These are phyloP conservation scores for Cercospora sp. DNA, from an alignment of 2,329 filamentous ascomycete species.

Conservation along the genomic window DNA sequence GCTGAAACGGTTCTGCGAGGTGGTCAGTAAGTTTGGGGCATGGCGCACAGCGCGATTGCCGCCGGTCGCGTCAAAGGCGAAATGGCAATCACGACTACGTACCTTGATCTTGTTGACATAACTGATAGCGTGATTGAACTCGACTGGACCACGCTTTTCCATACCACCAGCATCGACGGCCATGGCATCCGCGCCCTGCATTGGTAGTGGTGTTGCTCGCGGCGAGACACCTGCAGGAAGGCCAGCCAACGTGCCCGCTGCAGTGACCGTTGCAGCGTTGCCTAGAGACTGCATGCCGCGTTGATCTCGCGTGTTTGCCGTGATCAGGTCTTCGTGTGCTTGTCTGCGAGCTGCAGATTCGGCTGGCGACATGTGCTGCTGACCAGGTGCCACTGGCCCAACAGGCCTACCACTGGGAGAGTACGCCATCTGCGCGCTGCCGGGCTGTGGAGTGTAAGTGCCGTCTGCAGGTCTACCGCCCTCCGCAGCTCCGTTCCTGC, in stretches of 20 bases:
- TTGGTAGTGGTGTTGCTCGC: conserved; percentile 52
- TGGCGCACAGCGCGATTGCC: not conserved
- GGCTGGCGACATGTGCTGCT: conserved; percentile 33
- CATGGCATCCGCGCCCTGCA: conserved; percentile 57
- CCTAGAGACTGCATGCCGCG: conserved; percentile 65
- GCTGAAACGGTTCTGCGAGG: conserved; percentile 82
- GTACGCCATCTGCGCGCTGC: conserved; percentile 42
- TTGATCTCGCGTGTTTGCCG: conserved; percentile 62
- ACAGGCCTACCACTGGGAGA: conserved; percentile 48
- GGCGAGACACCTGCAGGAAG: conserved; percentile 54
- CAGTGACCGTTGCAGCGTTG: conserved; percentile 57
- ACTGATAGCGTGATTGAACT: conserved; percentile 98
- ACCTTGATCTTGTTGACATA: conserved; percentile 99
- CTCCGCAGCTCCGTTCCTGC: conserved; percentile 31
- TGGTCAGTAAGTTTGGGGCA: not conserved
- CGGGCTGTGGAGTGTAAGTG: conserved; percentile 45
- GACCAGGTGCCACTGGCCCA: conserved; percentile 41
- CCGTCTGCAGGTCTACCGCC: conserved; percentile 35
- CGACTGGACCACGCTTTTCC: conserved; percentile 89
- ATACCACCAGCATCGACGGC: conserved; percentile 52
- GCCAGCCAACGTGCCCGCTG: conserved; percentile 52
- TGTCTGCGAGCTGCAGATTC: conserved; percentile 37
- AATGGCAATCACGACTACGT: conserved; percentile 37
- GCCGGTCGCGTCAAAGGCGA: not conserved
- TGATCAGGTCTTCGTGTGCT: conserved; percentile 34